Evolutionary conservation across 805 yeast genomes (phyloP), one percentile per base, ranked within the genome.

Genomic region (Candida insectorum): DNA sequence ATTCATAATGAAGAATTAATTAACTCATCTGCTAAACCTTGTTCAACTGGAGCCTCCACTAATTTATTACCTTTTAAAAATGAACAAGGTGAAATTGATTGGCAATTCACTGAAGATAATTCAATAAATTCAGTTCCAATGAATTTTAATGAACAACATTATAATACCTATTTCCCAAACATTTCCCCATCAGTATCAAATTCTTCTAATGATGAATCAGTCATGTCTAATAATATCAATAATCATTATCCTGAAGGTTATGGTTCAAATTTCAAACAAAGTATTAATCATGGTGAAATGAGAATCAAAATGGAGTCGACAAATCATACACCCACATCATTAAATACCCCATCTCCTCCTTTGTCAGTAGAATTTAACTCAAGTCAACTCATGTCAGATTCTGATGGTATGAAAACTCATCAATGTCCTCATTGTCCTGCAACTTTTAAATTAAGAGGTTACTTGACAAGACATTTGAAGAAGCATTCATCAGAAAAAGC

Each of bases 391-490:
- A 31, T 26, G 25, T 41, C 36, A 13, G 36, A 22, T 7, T 35
- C 28, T 15, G 51, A 51, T 16, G 23, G 24, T 23, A 13, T n/a
- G 13, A 42, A 42, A 25, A 27, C 41, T 10, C 70, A 62, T 46
- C 60, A 57, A 39, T 75, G 81, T 49, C 63, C 69, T 3, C 65
- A 67, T 40, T 75, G 80, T 52, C 60, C 62, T 19, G 67, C 73
- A 5, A 52, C 58, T 5, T 73, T 75, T 53, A 72, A 65, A 45
- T 70, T 74, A 33, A 65, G 75, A 42, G 73, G 77, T 4, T 75
- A 75, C 47, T 59, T 75, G 35, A 74, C 79, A 1, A 62, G 81
- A 37, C 81, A 75, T 48, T 52, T 66, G 58, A 73, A 71, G 51
- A 75, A 74, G 41, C 81, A 75, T 51, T 60, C 68, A 15, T 35